A percentile compares a stretch with the other conserved stretches of the same genome.
Conservation (phyloP, 2,329 filamentous ascomycete genomes). For the Monascus ruber region DNA sequence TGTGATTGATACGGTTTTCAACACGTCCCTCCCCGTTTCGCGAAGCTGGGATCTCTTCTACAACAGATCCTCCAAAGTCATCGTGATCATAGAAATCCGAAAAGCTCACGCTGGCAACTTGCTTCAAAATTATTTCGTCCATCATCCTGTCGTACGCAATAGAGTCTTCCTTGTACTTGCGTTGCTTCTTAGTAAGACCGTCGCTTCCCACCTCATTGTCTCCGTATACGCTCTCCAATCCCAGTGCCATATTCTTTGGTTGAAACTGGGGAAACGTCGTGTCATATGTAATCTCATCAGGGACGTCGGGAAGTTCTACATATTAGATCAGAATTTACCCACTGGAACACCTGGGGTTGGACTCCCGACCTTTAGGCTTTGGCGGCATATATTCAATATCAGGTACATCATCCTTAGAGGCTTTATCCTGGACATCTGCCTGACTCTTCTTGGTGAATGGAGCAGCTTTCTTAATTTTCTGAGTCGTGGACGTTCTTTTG, state of each 20-base stretch:
- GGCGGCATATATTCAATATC: slow-evolving; percentile 89
- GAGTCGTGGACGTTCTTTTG: slow-evolving; percentile 47
- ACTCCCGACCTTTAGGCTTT: slow-evolving; percentile 42
- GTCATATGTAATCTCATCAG: slow-evolving; percentile 36
- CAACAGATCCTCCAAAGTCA: slow-evolving; percentile 14
- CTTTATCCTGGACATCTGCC: slow-evolving; percentile 35
- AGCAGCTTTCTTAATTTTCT: slow-evolving; percentile 48
- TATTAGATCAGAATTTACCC: slow-evolving; percentile 31
- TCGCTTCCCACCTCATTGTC: slow-evolving; percentile 38
- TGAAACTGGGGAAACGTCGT: slow-evolving; percentile 42
- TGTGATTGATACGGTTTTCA: slow-evolving; percentile 14
- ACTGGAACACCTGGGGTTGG: slow-evolving; percentile 4
- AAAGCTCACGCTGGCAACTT: slow-evolving; percentile 54
- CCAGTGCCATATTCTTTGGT: slow-evolving; percentile 42
- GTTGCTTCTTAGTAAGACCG: slow-evolving; percentile 53
- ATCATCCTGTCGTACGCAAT: slow-evolving; percentile 52
- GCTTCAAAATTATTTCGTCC: slow-evolving; percentile 56
- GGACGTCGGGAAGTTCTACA: slow-evolving; percentile 36
- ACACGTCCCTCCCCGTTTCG: slow-evolving; percentile 13
- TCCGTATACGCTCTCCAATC: slow-evolving; percentile 40
- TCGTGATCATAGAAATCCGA: slow-evolving; percentile 47
- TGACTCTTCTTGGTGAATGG: slow-evolving; percentile 36
- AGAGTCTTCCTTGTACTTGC: slow-evolving; percentile 57
- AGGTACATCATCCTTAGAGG: slow-evolving; percentile 46
- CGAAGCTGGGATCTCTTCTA: slow-evolving; percentile 23